Evolutionary conservation across 2,329 filamentous ascomycete species (phyloP).

Genomic region (Sporothrix brunneoviolacea): DNA sequence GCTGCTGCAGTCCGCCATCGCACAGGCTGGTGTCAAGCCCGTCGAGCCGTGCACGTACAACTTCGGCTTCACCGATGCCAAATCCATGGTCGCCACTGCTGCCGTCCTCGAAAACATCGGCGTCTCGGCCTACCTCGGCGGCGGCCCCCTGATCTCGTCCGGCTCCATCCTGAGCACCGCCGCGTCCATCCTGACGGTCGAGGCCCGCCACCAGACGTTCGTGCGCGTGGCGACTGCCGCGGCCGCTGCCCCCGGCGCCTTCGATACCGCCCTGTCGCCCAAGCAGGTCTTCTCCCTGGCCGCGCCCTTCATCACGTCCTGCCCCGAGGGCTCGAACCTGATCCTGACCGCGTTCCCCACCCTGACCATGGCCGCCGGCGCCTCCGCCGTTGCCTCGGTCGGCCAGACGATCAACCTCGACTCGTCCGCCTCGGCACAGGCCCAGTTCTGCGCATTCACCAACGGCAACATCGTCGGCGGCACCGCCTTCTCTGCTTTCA

Average conservation of each 20-base stretch:
- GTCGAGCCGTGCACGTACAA: conserved; percentile 66
- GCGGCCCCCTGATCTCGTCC: conserved; percentile 57
- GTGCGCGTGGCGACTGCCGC: conserved; percentile 55
- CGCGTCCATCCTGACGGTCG: conserved; percentile 64
- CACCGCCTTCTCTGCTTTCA: conserved; percentile 53
- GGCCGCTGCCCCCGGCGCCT: conserved; percentile 58
- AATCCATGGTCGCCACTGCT: conserved; percentile 62
- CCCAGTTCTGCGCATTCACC: conserved; percentile 60
- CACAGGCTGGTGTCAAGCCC: conserved; percentile 55
- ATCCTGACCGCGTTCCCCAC: conserved; percentile 57
- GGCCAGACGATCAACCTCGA: conserved; percentile 42
- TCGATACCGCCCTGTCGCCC: conserved; percentile 63
- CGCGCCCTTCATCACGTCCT: conserved; percentile 64
- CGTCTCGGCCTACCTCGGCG: conserved; percentile 67
- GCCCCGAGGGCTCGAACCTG: conserved; percentile 59
- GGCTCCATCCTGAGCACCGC: conserved; percentile 57
- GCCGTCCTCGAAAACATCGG: conserved; percentile 66
- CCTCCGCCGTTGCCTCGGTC: conserved; percentile 33
- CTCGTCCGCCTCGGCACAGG: conserved; percentile 42
- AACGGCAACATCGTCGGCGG: conserved; percentile 53
- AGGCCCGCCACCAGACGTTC: conserved; percentile 67
- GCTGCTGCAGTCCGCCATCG: conserved; percentile 53
- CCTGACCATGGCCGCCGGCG: conserved; percentile 43
- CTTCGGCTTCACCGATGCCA: conserved; percentile 61
- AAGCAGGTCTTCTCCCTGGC: conserved; percentile 67